These are phyloP conservation scores for Rhizopus stolonifer DNA, from an alignment of 371 early-diverging fungal species.

Conservation along the genomic window DNA sequence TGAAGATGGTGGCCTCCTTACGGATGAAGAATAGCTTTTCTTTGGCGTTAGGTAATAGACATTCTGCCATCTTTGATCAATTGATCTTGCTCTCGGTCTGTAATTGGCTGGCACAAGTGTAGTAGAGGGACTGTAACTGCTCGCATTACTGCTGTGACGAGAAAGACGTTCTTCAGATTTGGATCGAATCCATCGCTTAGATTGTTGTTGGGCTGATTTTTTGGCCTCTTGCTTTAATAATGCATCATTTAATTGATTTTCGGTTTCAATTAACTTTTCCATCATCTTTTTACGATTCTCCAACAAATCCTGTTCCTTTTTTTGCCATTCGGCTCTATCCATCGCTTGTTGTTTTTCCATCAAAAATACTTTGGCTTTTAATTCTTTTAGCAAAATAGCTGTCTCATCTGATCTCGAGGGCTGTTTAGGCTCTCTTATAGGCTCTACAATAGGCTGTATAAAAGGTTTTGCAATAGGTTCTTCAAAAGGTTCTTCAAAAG, in stretches of 20 bases:
- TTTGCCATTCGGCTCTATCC: conserved; percentile 16
- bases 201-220: not conserved
- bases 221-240: not conserved
- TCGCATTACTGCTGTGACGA: not conserved
- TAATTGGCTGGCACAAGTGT: not conserved
- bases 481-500: too few species aligned
- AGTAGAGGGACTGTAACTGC: not conserved
- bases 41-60: conserved; percentile 1
- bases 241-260: not conserved
- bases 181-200: too few species aligned
- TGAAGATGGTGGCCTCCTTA: not conserved
- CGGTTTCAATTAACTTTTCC: conserved; percentile 5
- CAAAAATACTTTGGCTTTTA: conserved; percentile 5
- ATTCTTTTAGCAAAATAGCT: not conserved
- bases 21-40: not conserved
- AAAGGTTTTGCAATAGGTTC: too few species aligned
- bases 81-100: not conserved
- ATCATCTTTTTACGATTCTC: conserved; percentile 5
- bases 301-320: conserved; percentile 10
- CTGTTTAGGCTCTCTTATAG: too few species aligned
- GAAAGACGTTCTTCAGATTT: not conserved
- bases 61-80: not conserved
- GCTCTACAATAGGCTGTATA: too few species aligned
- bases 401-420: not conserved
- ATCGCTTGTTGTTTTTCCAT: conserved; percentile 15